These are phyloP conservation scores for Cerioporus squamosus DNA, from an alignment of 1,284 basidiomycete genomes.

Conservation along the genomic window DNA sequence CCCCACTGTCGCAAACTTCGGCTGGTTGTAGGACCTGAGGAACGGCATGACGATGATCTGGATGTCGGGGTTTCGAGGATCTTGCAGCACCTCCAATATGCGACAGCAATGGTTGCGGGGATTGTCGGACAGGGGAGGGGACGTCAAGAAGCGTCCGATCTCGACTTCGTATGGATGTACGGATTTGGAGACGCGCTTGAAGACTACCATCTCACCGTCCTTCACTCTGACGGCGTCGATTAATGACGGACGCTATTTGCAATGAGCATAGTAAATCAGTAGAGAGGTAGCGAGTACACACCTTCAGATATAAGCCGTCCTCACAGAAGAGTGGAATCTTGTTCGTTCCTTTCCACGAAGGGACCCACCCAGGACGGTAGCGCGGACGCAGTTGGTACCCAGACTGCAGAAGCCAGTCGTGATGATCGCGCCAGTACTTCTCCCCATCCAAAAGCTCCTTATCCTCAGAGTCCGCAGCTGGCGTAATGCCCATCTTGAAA, in stretches of 20 bases:
- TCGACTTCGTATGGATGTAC: slow-evolving; percentile 22
- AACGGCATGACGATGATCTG: slow-evolving; percentile 28
- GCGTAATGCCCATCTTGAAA: no score
- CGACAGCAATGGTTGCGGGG: slow-evolving; percentile 25
- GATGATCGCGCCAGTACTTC: neutral
- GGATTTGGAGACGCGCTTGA: slow-evolving; percentile 24
- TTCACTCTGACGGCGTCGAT: slow-evolving; percentile 30
- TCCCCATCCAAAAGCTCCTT: neutral
- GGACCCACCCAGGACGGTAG: neutral
- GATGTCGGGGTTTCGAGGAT: slow-evolving; percentile 6
- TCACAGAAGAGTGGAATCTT: neutral
- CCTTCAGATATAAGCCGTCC: neutral
- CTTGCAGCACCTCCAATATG: slow-evolving; percentile 21
- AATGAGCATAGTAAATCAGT: no score
- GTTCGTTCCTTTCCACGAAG: neutral
- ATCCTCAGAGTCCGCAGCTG: no score
- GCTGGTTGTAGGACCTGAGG: slow-evolving; percentile 20
- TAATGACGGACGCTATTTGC: no score
- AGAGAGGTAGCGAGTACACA: neutral
- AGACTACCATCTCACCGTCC: slow-evolving; percentile 25
- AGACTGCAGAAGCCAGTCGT: neutral
- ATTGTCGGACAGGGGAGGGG: slow-evolving; percentile 1
- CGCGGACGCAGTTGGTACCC: neutral
- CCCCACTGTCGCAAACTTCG: slow-evolving; percentile 17
- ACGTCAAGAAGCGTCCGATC: slow-evolving; percentile 16